Percentiles rank a stretch among this genome's conserved stretches.
phyloP scores from a whole-genome alignment of 306 rosid species.

The Gillenia trifoliata region DNA sequence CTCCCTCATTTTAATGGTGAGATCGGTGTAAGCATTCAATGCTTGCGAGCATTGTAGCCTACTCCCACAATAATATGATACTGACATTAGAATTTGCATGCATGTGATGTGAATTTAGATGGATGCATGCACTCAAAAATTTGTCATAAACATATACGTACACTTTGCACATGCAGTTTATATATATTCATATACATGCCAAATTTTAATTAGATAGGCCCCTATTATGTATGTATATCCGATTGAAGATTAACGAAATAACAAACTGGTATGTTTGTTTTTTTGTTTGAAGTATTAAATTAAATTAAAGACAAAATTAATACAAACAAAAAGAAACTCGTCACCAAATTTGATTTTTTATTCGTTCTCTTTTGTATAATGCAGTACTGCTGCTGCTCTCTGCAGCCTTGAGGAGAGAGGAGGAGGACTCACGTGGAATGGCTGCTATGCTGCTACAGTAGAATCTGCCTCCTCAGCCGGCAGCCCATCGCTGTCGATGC shows the following conservation, averaged over 20 bases:
- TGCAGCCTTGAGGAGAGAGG: no score
- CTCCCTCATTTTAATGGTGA: no score
- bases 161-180: neutral
- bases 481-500: conserved; percentile 25
- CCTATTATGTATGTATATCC: no score
- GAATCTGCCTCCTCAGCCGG: conserved; percentile 25
- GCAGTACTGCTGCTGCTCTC: no score
- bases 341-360: neutral
- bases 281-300: neutral
- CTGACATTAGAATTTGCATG: neutral
- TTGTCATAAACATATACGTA: neutral
- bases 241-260: no score
- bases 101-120: neutral
- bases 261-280: neutral
- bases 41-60: no score
- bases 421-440: conserved; percentile 2
- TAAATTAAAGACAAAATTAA: neutral
- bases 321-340: neutral
- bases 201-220: neutral
- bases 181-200: neutral
- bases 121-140: neutral
- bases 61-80: neutral
- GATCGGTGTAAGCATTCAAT: no score
- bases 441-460: neutral
- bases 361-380: no score